These are phyloP conservation scores for Neurospora hispaniola DNA, from an alignment of 495 filamentous ascomycete species.

Conservation along the genomic window DNA sequence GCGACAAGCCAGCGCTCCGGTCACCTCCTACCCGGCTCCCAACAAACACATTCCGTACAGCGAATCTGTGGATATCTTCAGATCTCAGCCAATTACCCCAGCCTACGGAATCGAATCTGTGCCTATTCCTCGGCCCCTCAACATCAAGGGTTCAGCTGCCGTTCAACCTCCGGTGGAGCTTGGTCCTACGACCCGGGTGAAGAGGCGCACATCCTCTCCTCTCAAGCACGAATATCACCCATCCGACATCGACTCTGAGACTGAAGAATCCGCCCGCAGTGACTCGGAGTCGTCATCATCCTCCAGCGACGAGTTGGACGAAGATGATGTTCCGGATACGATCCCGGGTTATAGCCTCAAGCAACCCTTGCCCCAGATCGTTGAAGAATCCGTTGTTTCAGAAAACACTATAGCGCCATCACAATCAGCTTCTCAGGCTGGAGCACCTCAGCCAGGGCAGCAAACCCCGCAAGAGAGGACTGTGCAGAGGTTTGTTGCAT, in stretches of 20 bases:
- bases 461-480: slow-evolving; percentile 40
- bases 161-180: slow-evolving; percentile 41
- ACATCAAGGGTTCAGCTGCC: slow-evolving; percentile 34
- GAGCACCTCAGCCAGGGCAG: slow-evolving; percentile 36
- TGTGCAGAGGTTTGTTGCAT: slow-evolving; percentile 53
- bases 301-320: slow-evolving; percentile 42
- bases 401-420: slow-evolving; percentile 55
- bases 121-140: slow-evolving; percentile 40
- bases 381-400: slow-evolving; percentile 23
- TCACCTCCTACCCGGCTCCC: slow-evolving; percentile 31
- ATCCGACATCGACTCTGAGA: slow-evolving; percentile 53
- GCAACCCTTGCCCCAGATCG: slow-evolving; percentile 10
- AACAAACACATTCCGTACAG: slow-evolving; percentile 23
- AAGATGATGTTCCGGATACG: slow-evolving; percentile 38
- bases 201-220: slow-evolving; percentile 77
- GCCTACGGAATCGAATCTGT: slow-evolving; percentile 21
- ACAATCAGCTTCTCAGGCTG: slow-evolving; percentile 63
- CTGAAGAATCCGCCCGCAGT: slow-evolving; percentile 38
- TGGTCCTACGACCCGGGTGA: slow-evolving; percentile 30
- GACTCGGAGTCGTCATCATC: slow-evolving; percentile 34
- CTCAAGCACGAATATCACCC: slow-evolving; percentile 97
- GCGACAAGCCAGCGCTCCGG: slow-evolving; percentile 9
- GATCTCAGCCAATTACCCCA: neutral
- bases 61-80: neutral
- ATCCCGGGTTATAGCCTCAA: slow-evolving; percentile 39